Conservation (phyloP, 306 rosid genomes). For the Acacia crassicarpa region DNA sequence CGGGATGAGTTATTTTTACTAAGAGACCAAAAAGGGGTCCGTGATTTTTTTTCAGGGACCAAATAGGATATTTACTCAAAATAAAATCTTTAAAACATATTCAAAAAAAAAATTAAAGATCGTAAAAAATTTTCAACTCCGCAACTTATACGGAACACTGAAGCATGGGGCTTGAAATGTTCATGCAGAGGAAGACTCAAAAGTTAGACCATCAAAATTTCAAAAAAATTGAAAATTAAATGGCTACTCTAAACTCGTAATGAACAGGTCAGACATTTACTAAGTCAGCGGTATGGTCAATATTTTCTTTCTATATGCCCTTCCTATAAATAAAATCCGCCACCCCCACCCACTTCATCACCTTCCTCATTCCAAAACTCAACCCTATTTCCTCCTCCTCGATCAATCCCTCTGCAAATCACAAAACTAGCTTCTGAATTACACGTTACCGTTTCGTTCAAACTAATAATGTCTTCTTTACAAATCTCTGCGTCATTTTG, state of each 20-base stretch:
- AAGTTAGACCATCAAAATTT: neutral
- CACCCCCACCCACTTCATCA: neutral
- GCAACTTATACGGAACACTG: neutral
- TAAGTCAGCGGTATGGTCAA: neutral
- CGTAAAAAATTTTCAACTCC: neutral
- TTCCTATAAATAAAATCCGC: neutral
- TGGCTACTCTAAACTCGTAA: neutral
- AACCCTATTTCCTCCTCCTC: neutral
- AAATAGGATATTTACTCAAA: too few relatives aligned
- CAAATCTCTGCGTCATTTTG: slow-evolving; percentile 34
- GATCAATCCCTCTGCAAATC: neutral
- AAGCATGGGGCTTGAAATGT: neutral
- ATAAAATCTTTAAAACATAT: too few relatives aligned
- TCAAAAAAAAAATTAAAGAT: too few relatives aligned
- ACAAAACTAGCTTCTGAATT: neutral
- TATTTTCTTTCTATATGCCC: neutral
- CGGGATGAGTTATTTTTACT: too few relatives aligned
- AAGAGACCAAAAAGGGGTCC: too few relatives aligned
- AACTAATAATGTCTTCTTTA: slow-evolving; percentile 22
- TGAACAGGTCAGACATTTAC: neutral
- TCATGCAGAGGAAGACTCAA: neutral
- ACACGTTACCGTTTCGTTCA: neutral
- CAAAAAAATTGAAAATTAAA: neutral
- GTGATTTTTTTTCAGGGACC: too few relatives aligned
- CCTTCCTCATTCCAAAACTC: neutral